These are phyloP conservation scores for Tetrahymena elliotti DNA, from an alignment of 73 alveolate species.

Conservation along the genomic window DNA sequence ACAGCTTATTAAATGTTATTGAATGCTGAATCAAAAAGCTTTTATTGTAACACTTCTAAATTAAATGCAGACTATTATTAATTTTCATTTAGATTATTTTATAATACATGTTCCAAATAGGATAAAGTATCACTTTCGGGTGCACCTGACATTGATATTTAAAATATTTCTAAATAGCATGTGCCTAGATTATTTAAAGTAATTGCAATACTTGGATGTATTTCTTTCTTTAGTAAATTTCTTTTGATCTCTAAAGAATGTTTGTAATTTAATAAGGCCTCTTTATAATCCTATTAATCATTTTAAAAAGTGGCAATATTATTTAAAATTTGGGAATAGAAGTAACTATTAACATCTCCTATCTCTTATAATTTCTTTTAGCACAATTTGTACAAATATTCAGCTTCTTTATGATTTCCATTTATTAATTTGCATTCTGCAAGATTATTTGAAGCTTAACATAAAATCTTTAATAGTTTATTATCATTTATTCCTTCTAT, in stretches of 20 bases:
- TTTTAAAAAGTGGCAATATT: neutral
- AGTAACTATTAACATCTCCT: neutral
- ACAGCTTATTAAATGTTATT: neutral
- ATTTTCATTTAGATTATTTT: neutral
- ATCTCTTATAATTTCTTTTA: no score
- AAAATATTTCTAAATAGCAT: neutral
- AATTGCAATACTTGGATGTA: neutral
- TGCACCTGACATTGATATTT: no score
- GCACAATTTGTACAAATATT: neutral
- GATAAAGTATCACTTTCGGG: no score
- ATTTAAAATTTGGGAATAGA: no score
- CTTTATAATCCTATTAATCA: neutral
- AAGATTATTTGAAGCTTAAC: no score
- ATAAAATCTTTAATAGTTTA: no score
- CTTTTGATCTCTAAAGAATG: neutral
- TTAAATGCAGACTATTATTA: neutral
- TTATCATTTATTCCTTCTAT: neutral
- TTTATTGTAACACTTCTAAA: no score
- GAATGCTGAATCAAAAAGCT: neutral
- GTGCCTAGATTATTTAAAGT: neutral
- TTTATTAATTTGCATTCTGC: neutral
- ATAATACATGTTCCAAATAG: no score
- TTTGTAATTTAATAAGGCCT: neutral
- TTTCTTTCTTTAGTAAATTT: neutral
- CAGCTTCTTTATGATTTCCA: neutral